Evolutionary conservation across 169 alveolate species (phyloP), one percentile per base, ranked within the genome.

Genomic region (Eimeria zaria): DNA sequence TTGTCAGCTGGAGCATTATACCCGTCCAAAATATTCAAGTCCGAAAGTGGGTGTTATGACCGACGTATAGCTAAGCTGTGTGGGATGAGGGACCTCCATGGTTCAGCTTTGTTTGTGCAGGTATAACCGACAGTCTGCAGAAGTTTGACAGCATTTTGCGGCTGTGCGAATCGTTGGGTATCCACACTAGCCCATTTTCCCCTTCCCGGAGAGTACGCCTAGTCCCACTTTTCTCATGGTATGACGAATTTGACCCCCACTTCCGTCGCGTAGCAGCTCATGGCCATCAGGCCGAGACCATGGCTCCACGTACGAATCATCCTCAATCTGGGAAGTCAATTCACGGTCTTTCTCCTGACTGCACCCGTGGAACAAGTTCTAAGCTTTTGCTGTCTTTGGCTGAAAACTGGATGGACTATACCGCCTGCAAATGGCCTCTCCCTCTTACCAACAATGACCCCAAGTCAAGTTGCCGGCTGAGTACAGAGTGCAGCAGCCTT

Each of bases 401-500:
- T 22, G 94, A 87, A 87, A 87, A 87, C 64, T 87, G 94, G 94
- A 87, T 87, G 94, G 94, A 87, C 64, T 87, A 87, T 67, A 87
- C 83, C 51, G 94, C 94, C 41, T 87, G 94, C 81, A 62, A 36
- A 24, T 87, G 94, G 94, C 94, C 94, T 30, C 94, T 60, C 39
- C 94, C 94, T 27, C 94, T 87, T 36, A 87, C 80, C 64, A 87
- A 62, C 94, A 87, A 87, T 64, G 94, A 87, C 51, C 94, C 94
- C 12, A 46, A 60, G 60, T 39, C 94, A 51, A 55, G 67, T 36
- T 36, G 69, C 80, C 58, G 83, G 53, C 83, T 24, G 33, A 22
- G 94, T 51, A 33, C 48, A 22, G 78, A 60, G 64, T 30, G 53
- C 53, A 51, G 58, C 51, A 62, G 44, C 64, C 24, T 24, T 51